Conservation (phyloP, 768 basidiomycete genomes). For the Tricholoma hemisulphureum region DNA sequence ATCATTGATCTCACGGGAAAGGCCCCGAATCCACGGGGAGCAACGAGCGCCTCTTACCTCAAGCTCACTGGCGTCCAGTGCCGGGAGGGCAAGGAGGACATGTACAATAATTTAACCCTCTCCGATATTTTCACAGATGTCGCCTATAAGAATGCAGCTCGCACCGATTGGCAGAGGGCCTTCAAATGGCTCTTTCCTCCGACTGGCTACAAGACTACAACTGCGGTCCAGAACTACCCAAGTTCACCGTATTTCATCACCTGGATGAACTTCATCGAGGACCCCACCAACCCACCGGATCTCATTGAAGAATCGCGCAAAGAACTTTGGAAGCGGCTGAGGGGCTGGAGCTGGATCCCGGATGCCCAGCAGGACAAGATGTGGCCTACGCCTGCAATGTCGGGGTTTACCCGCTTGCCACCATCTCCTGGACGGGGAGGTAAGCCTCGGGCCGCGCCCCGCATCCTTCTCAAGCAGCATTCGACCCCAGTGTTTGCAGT, state of each 20-base stretch:
- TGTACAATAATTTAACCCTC: constrained; percentile 14
- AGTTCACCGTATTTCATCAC: neutral
- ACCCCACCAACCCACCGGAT: too few relatives aligned
- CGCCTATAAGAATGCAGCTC: neutral
- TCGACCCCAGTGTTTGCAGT: too few relatives aligned
- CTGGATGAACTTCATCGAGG: neutral
- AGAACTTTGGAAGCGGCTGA: neutral
- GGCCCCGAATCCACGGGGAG: constrained; percentile 14
- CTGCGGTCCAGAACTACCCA: neutral
- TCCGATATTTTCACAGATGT: neutral
- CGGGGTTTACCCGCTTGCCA: neutral
- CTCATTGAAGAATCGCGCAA: neutral
- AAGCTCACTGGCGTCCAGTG: constrained; percentile 8
- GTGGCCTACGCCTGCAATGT: neutral
- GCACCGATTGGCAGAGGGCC: neutral
- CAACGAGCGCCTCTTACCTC: constrained; percentile 11
- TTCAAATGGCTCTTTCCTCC: constrained; percentile 6
- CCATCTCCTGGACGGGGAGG: too few relatives aligned
- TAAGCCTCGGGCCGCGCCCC: too few relatives aligned
- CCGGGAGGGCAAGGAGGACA: constrained; percentile 3
- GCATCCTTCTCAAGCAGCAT: too few relatives aligned
- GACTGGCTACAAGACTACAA: neutral
- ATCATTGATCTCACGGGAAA: constrained; percentile 20
- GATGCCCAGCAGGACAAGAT: constrained; percentile 9
- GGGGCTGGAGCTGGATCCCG: neutral